phyloP scores from a whole-genome alignment of 306 rosid genomes.

The Quercus engelmannii region DNA sequence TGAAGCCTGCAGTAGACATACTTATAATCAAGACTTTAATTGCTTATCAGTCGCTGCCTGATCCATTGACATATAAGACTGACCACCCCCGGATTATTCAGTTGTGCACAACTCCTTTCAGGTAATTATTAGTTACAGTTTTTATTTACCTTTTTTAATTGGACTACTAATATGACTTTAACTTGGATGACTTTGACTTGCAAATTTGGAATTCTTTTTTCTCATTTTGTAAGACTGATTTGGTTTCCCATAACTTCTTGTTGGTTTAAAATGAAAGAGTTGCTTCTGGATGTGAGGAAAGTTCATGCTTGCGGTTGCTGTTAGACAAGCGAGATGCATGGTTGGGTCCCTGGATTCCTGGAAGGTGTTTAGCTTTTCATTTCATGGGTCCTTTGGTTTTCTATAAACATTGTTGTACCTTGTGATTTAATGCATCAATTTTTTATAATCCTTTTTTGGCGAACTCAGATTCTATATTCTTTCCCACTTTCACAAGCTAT shows the following conservation, averaged over 20 bases:
- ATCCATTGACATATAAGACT: conserved; percentile 70
- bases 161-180: conserved; percentile 2
- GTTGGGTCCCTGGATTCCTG: conserved; percentile 99
- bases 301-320: conserved; percentile 91
- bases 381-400: conserved; percentile 7
- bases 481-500: background rate
- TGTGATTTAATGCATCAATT: background rate
- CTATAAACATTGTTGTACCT: background rate
- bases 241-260: conserved; percentile 27
- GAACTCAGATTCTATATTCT: background rate
- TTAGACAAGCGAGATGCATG: conserved; percentile 97
- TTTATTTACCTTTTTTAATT: conserved; percentile 12
- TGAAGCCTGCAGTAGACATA: conserved; percentile 63
- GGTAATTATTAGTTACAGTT: conserved; percentile 41
- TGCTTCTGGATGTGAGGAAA: conserved; percentile 86
- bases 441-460: background rate
- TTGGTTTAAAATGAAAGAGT: conserved; percentile 41
- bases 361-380: conserved; percentile 60
- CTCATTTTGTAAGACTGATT: conserved; percentile 23
- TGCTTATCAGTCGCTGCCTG: conserved; percentile 89
- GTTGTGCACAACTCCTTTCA: conserved; percentile 85
- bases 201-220: background rate
- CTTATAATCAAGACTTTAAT: conserved; percentile 63
- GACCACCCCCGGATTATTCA: conserved; percentile 79
- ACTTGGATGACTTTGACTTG: background rate